Evolutionary conservation across 805 yeast species (phyloP).

Genomic region (Komagataella phaffii): DNA sequence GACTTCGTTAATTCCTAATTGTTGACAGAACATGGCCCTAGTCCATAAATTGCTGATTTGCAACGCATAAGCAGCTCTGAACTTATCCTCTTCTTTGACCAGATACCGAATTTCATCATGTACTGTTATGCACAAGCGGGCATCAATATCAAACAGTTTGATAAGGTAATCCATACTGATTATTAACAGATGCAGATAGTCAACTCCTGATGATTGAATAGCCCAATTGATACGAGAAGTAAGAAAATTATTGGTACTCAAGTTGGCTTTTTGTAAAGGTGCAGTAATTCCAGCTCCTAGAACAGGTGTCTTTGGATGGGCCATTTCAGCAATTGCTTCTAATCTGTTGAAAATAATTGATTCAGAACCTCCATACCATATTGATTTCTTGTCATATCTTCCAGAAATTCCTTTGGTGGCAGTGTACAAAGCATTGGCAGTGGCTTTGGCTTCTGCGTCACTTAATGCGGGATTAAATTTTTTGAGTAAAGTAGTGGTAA

Average conservation of each 20-base stretch:
- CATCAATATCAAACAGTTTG: slow-evolving; percentile 49
- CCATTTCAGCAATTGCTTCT: slow-evolving; percentile 76
- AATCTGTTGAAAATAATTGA: slow-evolving; percentile 81
- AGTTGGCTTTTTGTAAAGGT: slow-evolving; percentile 56
- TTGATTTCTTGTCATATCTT: slow-evolving; percentile 8
- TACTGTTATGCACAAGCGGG: slow-evolving; percentile 74
- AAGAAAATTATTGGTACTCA: slow-evolving; percentile 52
- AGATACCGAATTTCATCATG: slow-evolving; percentile 90
- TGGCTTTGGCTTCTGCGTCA: slow-evolving; percentile 49
- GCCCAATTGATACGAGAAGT: slow-evolving; percentile 97
- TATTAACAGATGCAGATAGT: slow-evolving; percentile 75
- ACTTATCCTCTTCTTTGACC: slow-evolving; percentile 59
- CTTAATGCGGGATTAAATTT: slow-evolving; percentile 65
- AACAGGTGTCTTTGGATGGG: slow-evolving; percentile 77
- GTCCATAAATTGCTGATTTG: slow-evolving; percentile 95
- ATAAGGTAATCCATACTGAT: slow-evolving; percentile 79
- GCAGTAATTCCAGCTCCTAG: slow-evolving; percentile 88
- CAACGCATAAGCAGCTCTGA: slow-evolving; percentile 66
- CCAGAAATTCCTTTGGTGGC: slow-evolving; percentile 68
- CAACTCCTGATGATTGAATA: slow-evolving; percentile 96
- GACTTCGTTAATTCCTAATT: slow-evolving; percentile 73
- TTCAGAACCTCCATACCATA: slow-evolving; percentile 88
- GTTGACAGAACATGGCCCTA: slow-evolving; percentile 87
- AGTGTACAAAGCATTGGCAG: slow-evolving; percentile 57
- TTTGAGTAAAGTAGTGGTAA: slow-evolving; percentile 73